Conservation (phyloP, 208 protist genomes). For the Leishmania major region DNA sequence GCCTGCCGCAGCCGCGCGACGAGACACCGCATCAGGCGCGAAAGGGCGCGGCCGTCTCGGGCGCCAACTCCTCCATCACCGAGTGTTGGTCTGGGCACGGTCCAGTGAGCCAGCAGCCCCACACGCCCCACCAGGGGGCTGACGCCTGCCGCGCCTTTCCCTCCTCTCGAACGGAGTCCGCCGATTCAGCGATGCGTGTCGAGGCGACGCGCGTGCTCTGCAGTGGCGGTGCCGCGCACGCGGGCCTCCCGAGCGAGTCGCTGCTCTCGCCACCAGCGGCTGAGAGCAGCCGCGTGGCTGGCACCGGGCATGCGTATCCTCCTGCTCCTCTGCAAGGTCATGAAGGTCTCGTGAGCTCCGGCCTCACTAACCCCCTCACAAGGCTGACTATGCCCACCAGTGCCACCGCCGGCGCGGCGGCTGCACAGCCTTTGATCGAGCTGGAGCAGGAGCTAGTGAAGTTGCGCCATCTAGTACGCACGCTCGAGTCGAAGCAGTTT, state of each 20-base stretch:
- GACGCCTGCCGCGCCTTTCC: no score
- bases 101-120: background rate
- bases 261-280: background rate
- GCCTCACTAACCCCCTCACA: background rate
- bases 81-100: background rate
- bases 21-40: background rate
- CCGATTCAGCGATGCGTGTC: background rate
- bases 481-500: slow-evolving; percentile 27
- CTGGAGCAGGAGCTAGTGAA: slow-evolving; percentile 26
- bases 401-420: background rate
- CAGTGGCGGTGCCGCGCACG: background rate
- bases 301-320: background rate
- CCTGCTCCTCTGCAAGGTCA: background rate
- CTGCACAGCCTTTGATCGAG: background rate
- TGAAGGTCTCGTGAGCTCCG: background rate
- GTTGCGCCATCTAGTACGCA: slow-evolving; percentile 31
- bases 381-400: background rate
- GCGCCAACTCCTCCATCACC: background rate
- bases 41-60: background rate
- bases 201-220: background rate
- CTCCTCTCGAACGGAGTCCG: background rate
- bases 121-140: background rate
- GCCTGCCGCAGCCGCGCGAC: background rate
- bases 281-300: background rate
- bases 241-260: background rate